These are phyloP conservation scores for Xylaria polymorpha DNA, from an alignment of 2,329 filamentous ascomycete genomes.

Conservation along the genomic window DNA sequence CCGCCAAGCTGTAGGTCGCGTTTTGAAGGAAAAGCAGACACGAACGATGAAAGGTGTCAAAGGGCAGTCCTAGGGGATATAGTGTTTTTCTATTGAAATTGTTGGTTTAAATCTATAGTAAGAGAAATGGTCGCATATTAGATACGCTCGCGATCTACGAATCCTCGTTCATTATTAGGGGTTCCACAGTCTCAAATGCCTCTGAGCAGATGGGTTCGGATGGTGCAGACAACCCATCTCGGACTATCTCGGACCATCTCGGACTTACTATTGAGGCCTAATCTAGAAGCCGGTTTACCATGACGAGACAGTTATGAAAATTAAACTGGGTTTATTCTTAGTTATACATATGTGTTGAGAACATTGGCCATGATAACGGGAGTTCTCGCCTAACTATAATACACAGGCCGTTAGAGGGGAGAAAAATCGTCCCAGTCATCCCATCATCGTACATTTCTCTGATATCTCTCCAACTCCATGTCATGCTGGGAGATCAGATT, in stretches of 20 bases:
- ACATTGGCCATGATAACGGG: neutral
- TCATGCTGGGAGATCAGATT: neutral
- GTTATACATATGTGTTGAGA: conserved; percentile 15
- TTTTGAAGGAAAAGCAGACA: too few species aligned
- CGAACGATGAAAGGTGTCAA: too few species aligned
- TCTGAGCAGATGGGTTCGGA: too few species aligned
- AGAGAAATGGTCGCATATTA: too few species aligned
- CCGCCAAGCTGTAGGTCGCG: too few species aligned
- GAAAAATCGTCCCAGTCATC: conserved; percentile 20
- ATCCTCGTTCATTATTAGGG: too few species aligned
- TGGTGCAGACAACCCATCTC: too few species aligned
- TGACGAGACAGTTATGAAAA: neutral
- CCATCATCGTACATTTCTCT: conserved; percentile 5
- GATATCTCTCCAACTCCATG: conserved; percentile 5
- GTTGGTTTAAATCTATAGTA: too few species aligned
- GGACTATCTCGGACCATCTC: neutral
- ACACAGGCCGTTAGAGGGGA: conserved; percentile 24
- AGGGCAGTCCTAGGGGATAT: too few species aligned
- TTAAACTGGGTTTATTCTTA: conserved; percentile 23
- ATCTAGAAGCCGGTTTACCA: neutral
- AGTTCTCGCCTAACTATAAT: conserved; percentile 20
- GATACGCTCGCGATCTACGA: too few species aligned
- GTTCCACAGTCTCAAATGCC: too few species aligned
- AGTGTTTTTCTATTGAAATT: too few species aligned
- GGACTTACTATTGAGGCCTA: neutral